Base-by-base conservation (phyloP, 2,329 filamentous ascomycete species). In the Aspergillus sp. region DNA sequence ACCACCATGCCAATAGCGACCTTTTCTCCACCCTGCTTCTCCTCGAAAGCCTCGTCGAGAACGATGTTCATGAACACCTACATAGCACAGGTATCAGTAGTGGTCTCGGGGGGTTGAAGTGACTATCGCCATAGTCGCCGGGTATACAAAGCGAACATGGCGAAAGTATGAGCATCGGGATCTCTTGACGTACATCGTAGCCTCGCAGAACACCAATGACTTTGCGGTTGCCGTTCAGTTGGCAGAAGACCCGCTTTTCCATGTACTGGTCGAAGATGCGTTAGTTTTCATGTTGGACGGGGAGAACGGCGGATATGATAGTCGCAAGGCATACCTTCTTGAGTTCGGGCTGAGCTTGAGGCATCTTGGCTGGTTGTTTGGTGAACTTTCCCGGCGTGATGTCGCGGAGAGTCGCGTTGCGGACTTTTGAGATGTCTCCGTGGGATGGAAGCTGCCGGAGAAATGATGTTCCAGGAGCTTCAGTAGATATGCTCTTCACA, bases 61-160 rank as follows among this genome's bases (percentile, higher is more conserved):
- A 99, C 94, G 69, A 99, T 91, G 77, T 99, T 99, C 69, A 99
- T 80, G 78, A 97, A 99, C 58, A 97, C 92, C 93, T 97, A 61
- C 9, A 17, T 32, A 32, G 41, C 36, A 49, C 21, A 23, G 54
- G 23, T 36, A 54, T 49, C 41, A 58, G 53, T n/a, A 16, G 16
- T 54, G 23, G 29, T 14, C 21, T 3, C 16, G 41, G 38, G n/a
- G 13, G 13, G 16, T 31, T 36, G 11, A 20, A 20, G 10, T 36
- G 34, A 25, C 54, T 32, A 34, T 20, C 31, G 53, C 19, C n/a
- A 49, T 40, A 3, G 17, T 13, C n/a, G 13, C 5, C 5, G 20
- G 3, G 2, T 13, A 4, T 20, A 6, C 1, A 4, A 2, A 16
- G 16, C 20, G 3, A 5, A 13, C 1, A 19, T 5, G 11, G 48